Evolutionary conservation across 2,329 filamentous ascomycete genomes (phyloP), one percentile per base, ranked within the genome.

Genomic region (Claviceps monticola): DNA sequence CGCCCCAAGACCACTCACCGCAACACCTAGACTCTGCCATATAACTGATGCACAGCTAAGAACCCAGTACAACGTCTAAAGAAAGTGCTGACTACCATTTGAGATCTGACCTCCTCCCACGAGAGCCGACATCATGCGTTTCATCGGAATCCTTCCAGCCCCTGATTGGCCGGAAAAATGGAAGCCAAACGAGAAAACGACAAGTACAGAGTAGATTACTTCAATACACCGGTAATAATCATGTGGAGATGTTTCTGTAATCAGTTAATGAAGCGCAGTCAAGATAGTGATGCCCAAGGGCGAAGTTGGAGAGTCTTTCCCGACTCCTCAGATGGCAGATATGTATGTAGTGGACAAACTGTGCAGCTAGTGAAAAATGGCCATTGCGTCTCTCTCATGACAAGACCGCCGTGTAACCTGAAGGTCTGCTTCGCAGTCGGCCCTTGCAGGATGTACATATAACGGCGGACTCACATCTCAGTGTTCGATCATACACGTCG

Each of bases 21-120:
- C 29, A 21, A 8, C 11, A 37, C n/a, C 38, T 17, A 26, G 47
- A 8, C 37, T 19, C 6, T 9, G 11, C n/a, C 26, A 13, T 11
- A 6, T n/a, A 11, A 3, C 4, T 21, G 6, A 21, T 21, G 19
- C n/a, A 50, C 50, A 36, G 38, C 17, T 2, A 60, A 63, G 57
- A 63, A 64, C 45, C 63, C 62, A 34, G 60, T 62, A 52, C 59
- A 44, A 61, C 62, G 60, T 56, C 63, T 37, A 41, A 53, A 9
- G 48, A 56, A 9, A 55, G 48, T 42, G 55, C 56, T 13, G 47
- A 38, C 21, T 29, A 47, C 43, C 36, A 14, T 19, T 46, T 26
- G 50, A 49, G 50, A 26, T 38, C 13, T 17, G 21, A 5, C 49
- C 49, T 13, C 11, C 34, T 7, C 49, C 44, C 2, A n/a, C 36